phyloP scores from a whole-genome alignment of 495 filamentous ascomycete species.

The Penicillium lagena region DNA sequence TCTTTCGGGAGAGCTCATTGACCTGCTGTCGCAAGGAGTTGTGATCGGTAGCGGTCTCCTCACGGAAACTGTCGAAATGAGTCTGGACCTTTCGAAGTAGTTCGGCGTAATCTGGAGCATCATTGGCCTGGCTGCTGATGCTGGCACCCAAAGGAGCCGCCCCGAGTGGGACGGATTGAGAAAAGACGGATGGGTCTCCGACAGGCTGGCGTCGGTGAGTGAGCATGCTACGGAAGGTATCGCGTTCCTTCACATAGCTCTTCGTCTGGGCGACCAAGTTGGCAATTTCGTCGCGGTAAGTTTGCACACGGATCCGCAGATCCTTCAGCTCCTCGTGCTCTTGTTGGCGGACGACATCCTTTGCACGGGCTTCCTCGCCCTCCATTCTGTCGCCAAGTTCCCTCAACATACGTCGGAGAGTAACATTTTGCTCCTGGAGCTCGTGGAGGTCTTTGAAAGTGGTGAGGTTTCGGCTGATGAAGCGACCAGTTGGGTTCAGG shows the following conservation, averaged over 20 bases:
- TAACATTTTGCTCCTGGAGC: slow-evolving; percentile 82
- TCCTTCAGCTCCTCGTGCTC: slow-evolving; percentile 68
- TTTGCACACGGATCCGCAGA: slow-evolving; percentile 54
- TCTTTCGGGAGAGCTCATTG: slow-evolving; percentile 73
- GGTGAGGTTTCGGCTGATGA: slow-evolving; percentile 78
- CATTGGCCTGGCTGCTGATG: slow-evolving; percentile 25
- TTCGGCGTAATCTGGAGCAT: slow-evolving; percentile 56
- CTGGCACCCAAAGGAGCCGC: slow-evolving; percentile 35
- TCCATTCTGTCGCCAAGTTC: slow-evolving; percentile 87
- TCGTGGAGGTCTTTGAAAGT: slow-evolving; percentile 79
- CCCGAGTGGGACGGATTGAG: slow-evolving; percentile 50
- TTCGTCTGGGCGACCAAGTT: slow-evolving; percentile 73
- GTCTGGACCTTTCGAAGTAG: slow-evolving; percentile 77
- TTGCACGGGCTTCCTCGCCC: slow-evolving; percentile 71
- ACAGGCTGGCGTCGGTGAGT: slow-evolving; percentile 62
- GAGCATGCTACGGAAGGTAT: slow-evolving; percentile 94
- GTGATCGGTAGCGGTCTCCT: slow-evolving; percentile 74
- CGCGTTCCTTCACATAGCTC: slow-evolving; percentile 89
- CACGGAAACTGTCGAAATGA: slow-evolving; percentile 84
- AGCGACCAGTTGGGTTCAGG: slow-evolving; percentile 69
- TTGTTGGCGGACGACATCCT: slow-evolving; percentile 60
- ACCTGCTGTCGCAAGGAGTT: slow-evolving; percentile 79
- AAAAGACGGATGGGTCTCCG: slow-evolving; percentile 58
- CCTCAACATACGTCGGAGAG: slow-evolving; percentile 71
- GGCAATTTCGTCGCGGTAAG: slow-evolving; percentile 66